Percentiles rank a stretch among this genome's conserved stretches.
These are phyloP conservation scores for Annulohypoxylon maeteangense DNA, from an alignment of 495 filamentous ascomycete genomes.

Conservation along the genomic window DNA sequence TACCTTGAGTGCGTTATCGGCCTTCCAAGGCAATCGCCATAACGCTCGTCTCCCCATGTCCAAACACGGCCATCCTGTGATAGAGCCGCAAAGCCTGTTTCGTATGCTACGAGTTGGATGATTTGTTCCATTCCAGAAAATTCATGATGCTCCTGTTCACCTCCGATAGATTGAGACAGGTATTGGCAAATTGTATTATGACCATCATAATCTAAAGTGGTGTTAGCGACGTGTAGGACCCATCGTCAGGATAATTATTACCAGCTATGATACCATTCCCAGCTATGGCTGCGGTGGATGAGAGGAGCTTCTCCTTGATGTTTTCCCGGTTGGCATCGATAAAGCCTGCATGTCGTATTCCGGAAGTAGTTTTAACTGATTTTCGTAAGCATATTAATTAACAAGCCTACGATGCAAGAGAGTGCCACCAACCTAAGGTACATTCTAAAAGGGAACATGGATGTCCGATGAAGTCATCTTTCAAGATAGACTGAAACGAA, in stretches of 20 bases:
- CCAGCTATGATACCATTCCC: constrained; percentile 50
- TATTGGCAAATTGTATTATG: constrained; percentile 42
- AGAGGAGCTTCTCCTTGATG: constrained; percentile 33
- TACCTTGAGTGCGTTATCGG: constrained; percentile 49
- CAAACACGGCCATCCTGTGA: constrained; percentile 60
- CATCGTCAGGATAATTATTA: not conserved
- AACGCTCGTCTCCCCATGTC: constrained; percentile 70
- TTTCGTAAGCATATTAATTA: constrained; percentile 16
- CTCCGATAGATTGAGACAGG: constrained; percentile 31
- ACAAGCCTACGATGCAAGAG: not conserved
- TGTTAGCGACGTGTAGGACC: constrained; percentile 7
- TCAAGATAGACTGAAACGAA: constrained; percentile 52
- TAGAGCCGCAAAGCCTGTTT: constrained; percentile 64
- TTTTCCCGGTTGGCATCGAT: constrained; percentile 18
- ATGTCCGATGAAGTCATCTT: constrained; percentile 45
- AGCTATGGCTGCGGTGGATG: constrained; percentile 42
- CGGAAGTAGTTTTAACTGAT: constrained; percentile 45
- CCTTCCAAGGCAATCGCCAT: constrained; percentile 61
- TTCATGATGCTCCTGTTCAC: constrained; percentile 6
- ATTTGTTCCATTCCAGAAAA: constrained; percentile 43
- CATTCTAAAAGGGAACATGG: constrained; percentile 49
- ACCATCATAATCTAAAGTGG: constrained; percentile 41
- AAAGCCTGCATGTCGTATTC: constrained; percentile 41
- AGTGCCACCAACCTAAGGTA: constrained; percentile 51
- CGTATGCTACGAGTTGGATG: constrained; percentile 61